Base-by-base conservation (phyloP, 495 filamentous ascomycete genomes). In the Amniculicola lignicola region DNA sequence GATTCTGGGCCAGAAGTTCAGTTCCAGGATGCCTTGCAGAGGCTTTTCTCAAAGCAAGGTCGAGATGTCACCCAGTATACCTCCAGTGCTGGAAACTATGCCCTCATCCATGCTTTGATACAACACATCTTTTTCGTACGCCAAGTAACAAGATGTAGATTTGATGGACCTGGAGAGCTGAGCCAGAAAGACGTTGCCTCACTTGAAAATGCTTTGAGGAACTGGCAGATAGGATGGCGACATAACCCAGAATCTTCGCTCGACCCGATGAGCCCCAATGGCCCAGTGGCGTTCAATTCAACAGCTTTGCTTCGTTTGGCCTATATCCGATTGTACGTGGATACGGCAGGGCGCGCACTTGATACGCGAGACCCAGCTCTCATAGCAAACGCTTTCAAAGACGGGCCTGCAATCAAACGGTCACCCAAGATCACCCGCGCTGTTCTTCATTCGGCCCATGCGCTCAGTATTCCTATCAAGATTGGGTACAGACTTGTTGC, bases 401-500 rank as follows among this genome's bases (percentile, higher is more conserved):
- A 81, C 19, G 78, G 80, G 1, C 81, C 84, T 5, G 69, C 75
- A 41, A 72, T 88, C 1, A 70, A 76, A 14, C 77, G 85, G 1
- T 81, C 78, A 24, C 72, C 75, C 2, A 75, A 77, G 0, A 72
- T 85, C 0, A 81, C 78, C 6, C 69, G 81, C 1, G 83, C 82
- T 0, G 79, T 85, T 1, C 72, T 85, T 0, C 83, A 87, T 54
- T 84, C 83, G 19, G 80, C 84, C n/a, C 84, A 87, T 50, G 82
- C 85, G 0, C 69, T 88, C 40, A 81, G 80, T 31, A 82, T 83
- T 40, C 76, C 86, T 0, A 80, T 88, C 41, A 86, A 84, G 60
- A 69, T 82, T 21, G 84, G 85, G 0, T 82, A 87, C 25, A 82
- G 79, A 27, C 84, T 83, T 54, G 83, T 88, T 10, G 83, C 85